Base-by-base conservation (phyloP, 768 basidiomycete genomes). In the Fomitopsis pulvina region DNA sequence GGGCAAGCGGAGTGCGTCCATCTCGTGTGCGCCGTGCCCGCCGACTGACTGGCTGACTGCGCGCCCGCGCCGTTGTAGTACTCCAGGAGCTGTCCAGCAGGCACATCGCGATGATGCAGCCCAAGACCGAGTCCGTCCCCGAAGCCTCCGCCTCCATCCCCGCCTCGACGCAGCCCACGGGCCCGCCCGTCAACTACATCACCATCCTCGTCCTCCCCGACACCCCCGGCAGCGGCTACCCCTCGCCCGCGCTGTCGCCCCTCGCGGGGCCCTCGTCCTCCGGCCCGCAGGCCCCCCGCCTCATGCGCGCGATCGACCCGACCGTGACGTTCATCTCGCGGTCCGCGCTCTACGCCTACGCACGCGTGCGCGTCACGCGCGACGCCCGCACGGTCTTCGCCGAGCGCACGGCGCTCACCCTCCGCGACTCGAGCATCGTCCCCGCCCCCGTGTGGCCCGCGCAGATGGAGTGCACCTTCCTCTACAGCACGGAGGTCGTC, bases 301-400 rank as follows among this genome's bases (percentile, higher is more conserved):
- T 72, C n/a, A 67, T 88, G 42, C 67, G 68, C 14, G 68, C 74
- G 40, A 87, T 88, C 54, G 81, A 87, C 57, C 81, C 83, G 1
- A 80, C 79, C 2, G 73, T 87, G 28, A 82, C 86, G 20, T 80
- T 88, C 57, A 63, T 79, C 40, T 77, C 83, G 3, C 74, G 66
- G 3, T 63, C 72, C 1, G 57, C 70, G 2, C 70, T 84, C 27
- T 60, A 63, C 4, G 83, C 81, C n/a, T 71, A 73, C 37, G 84
- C 81, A 1, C 66, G 68, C 37, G 85, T 79, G 66, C 71, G 72
- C 1, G 79, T 87, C 4, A 71, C 77, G 51, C 58, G 69, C 9
- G 71, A 76, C 51, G 78, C 74, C 16, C 34, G 26, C 28, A 4
- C 50, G 43, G 20, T 22, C 43, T 22, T 24, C 25, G 27, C 43